phyloP scores from a whole-genome alignment of 257 asterid species.

The Penstemon barbatus region DNA sequence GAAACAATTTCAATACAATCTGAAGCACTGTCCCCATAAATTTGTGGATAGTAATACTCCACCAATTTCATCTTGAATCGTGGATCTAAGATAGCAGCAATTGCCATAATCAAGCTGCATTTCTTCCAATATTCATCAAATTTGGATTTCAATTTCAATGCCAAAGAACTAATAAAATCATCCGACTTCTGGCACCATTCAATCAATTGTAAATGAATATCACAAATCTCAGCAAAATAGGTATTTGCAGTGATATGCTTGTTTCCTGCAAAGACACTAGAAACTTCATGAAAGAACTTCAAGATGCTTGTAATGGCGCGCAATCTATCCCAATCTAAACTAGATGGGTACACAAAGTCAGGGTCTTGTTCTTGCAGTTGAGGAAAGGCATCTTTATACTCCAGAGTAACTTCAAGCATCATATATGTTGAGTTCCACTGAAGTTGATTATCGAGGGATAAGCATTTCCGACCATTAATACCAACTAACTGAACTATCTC shows the following conservation, averaged over 20 bases:
- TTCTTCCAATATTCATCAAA: slow-evolving; percentile 96
- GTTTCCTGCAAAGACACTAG: slow-evolving; percentile 64
- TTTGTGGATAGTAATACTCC: slow-evolving; percentile 81
- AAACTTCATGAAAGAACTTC: slow-evolving; percentile 77
- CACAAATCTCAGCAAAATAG: slow-evolving; percentile 82
- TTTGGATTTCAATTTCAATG: slow-evolving; percentile 71
- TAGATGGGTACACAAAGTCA: slow-evolving; percentile 52
- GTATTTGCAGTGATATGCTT: slow-evolving; percentile 72
- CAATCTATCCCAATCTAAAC: slow-evolving; percentile 75
- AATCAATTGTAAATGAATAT: slow-evolving; percentile 79
- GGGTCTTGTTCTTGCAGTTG: slow-evolving; percentile 79
- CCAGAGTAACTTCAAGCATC: slow-evolving; percentile 83
- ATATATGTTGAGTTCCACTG: slow-evolving; percentile 78
- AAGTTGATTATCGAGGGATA: slow-evolving; percentile 57
- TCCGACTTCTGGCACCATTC: slow-evolving; percentile 93
- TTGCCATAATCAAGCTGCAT: slow-evolving; percentile 97
- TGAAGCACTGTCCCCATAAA: slow-evolving; percentile 65
- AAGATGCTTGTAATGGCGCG: slow-evolving; percentile 64
- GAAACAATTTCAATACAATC: slow-evolving; percentile 75
- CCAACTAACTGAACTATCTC: slow-evolving; percentile 69
- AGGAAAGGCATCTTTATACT: slow-evolving; percentile 68
- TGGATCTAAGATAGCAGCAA: slow-evolving; percentile 91
- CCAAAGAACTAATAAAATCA: slow-evolving; percentile 76
- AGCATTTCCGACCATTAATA: slow-evolving; percentile 46
- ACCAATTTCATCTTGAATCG: slow-evolving; percentile 85